Percentiles rank a stretch among this genome's conserved stretches.
Conservation (phyloP, 176 grass and related monocot species). For the Stipa capillata region DNA sequence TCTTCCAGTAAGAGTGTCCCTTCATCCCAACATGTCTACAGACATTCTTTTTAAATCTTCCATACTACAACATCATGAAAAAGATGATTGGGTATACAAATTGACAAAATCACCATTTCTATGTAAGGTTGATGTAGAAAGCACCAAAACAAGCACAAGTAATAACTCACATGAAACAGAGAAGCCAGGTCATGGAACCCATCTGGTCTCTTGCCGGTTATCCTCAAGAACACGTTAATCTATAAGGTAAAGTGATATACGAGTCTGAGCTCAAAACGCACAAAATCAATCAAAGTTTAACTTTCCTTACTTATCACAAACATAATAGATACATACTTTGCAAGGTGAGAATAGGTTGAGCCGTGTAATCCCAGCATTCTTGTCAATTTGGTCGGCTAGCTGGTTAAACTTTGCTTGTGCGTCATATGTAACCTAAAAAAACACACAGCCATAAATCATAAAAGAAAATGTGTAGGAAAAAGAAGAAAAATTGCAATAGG, state of each 20-base stretch:
- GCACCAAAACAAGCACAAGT: background rate
- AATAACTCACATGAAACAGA: slow-evolving; percentile 85
- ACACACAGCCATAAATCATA: background rate
- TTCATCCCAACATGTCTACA: background rate
- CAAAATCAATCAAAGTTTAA: background rate
- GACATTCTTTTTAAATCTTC: background rate
- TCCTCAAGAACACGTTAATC: slow-evolving; percentile 97
- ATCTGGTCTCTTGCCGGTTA: slow-evolving; percentile 84
- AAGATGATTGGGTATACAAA: background rate
- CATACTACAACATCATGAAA: background rate
- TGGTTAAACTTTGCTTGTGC: slow-evolving; percentile 57
- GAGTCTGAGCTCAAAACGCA: background rate
- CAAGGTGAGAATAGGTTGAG: slow-evolving; percentile 93
- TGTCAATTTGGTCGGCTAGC: slow-evolving; percentile 77
- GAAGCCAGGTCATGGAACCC: slow-evolving; percentile 94
- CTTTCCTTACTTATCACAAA: background rate
- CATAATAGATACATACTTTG: slow-evolving; percentile 46
- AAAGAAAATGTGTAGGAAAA: background rate
- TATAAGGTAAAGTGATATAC: slow-evolving; percentile 12
- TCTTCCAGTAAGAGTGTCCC: background rate
- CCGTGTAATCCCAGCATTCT: slow-evolving; percentile 57
- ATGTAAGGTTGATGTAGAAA: background rate
- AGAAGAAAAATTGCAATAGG: background rate
- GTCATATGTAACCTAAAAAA: slow-evolving; percentile 65
- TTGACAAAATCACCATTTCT: background rate